phyloP scores from a whole-genome alignment of 768 basidiomycete genomes.

The Rhizopogon vulgaris region DNA sequence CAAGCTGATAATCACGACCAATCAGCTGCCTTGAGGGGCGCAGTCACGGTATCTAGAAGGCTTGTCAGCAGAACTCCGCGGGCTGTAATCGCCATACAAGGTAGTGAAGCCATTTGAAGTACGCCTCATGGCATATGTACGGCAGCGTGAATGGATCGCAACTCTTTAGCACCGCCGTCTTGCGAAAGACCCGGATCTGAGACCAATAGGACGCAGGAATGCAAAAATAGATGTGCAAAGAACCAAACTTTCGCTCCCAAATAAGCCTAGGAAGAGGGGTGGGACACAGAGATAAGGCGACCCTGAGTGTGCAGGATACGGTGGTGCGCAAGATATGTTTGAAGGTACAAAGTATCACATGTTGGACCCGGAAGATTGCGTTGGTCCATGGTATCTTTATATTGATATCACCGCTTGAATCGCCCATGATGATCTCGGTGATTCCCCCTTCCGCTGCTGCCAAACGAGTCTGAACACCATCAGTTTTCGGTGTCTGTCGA shows the following conservation, averaged over 20 bases:
- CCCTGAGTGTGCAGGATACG: neutral
- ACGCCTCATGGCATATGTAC: neutral
- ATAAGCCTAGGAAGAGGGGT: neutral
- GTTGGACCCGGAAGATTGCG: too few relatives aligned
- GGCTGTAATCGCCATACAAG: neutral
- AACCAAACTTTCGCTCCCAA: neutral
- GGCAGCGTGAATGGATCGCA: neutral
- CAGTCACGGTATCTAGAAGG: neutral
- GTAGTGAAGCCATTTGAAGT: neutral
- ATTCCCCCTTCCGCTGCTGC: slow-evolving; percentile 1
- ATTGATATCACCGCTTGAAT: slow-evolving; percentile 2
- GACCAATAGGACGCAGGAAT: neutral
- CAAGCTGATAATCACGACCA: neutral
- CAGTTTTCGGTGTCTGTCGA: slow-evolving; percentile 1
- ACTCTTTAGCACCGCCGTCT: neutral
- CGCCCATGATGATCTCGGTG: slow-evolving; percentile 2
- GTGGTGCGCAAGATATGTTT: neutral
- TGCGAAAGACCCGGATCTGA: neutral
- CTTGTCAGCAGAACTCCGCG: neutral
- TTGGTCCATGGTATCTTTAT: neutral
- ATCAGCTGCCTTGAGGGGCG: neutral
- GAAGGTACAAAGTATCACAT: too few relatives aligned
- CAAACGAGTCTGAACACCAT: neutral
- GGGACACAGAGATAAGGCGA: neutral
- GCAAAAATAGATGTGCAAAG: neutral